A percentile compares a stretch with the other conserved stretches of the same genome.
These are phyloP conservation scores for Amaranthus cruentus DNA, from an alignment of 148 eudicot genomes.

Conservation along the genomic window DNA sequence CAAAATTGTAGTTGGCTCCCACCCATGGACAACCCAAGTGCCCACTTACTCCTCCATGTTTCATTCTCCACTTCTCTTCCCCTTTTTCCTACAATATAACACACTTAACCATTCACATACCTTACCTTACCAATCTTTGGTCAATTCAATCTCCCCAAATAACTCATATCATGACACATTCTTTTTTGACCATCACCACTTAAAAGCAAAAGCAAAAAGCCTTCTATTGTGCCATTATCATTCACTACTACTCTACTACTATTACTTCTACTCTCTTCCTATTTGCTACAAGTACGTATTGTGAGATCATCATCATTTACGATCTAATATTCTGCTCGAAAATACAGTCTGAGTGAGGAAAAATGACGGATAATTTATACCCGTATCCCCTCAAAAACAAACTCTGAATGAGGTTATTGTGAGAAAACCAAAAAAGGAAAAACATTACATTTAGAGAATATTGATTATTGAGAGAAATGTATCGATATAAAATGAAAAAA, in stretches of 20 bases:
- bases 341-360: too few relatives aligned
- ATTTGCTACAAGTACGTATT: neutral
- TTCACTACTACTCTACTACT: neutral
- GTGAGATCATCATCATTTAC: too few relatives aligned
- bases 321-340: too few relatives aligned
- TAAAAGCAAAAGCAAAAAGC: slow-evolving; percentile 13
- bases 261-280: neutral
- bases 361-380: too few relatives aligned
- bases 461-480: too few relatives aligned
- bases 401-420: too few relatives aligned
- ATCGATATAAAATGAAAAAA: too few relatives aligned
- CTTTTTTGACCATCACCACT: slow-evolving; percentile 28
- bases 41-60: slow-evolving; percentile 27
- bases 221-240: slow-evolving; percentile 11
- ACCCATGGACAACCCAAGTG: slow-evolving; percentile 14
- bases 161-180: slow-evolving; percentile 3
- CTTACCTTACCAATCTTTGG: slow-evolving; percentile 12
- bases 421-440: too few relatives aligned
- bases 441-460: too few relatives aligned
- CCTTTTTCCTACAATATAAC: slow-evolving; percentile 17
- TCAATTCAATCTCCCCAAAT: slow-evolving; percentile 21
- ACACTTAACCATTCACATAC: slow-evolving; percentile 2
- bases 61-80: slow-evolving; percentile 23
- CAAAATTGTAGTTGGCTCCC: slow-evolving; percentile 21
- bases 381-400: too few relatives aligned